These are phyloP conservation scores for Euphrasia confusa DNA, from an alignment of 257 asterid species.

Conservation along the genomic window DNA sequence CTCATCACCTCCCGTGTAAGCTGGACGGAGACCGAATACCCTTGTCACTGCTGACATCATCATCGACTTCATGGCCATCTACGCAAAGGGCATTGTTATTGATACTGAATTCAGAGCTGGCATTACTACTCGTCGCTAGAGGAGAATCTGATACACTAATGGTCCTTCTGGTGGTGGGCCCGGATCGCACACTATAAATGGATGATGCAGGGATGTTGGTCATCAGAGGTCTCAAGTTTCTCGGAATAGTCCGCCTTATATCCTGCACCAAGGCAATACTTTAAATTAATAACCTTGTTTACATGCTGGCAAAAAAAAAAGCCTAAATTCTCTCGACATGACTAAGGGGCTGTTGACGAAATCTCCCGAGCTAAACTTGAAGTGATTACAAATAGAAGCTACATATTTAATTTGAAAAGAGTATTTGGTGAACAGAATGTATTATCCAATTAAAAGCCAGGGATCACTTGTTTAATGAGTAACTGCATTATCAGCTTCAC, in stretches of 20 bases:
- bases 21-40: slow-evolving; percentile 59
- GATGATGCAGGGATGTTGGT: slow-evolving; percentile 88
- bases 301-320: background rate
- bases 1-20: slow-evolving; percentile 62
- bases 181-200: slow-evolving; percentile 93
- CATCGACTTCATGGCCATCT: slow-evolving; percentile 59
- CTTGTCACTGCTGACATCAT: slow-evolving; percentile 67
- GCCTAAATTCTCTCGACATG: background rate
- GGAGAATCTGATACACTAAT: slow-evolving; percentile 83
- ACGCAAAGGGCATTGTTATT: slow-evolving; percentile 53
- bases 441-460: background rate
- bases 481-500: slow-evolving; percentile 5
- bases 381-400: background rate
- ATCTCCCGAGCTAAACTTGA: background rate
- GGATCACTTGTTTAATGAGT: background rate
- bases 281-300: background rate
- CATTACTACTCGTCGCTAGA: slow-evolving; percentile 90
- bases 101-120: slow-evolving; percentile 92
- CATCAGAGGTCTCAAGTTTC: slow-evolving; percentile 79
- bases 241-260: slow-evolving; percentile 76
- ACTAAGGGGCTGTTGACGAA: background rate
- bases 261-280: slow-evolving; percentile 49
- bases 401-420: too few relatives aligned
- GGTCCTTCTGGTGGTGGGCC: slow-evolving; percentile 49
- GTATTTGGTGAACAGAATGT: too few relatives aligned